These are phyloP conservation scores for Fusarium buxicola DNA, from an alignment of 2,329 filamentous ascomycete genomes.

Conservation along the genomic window DNA sequence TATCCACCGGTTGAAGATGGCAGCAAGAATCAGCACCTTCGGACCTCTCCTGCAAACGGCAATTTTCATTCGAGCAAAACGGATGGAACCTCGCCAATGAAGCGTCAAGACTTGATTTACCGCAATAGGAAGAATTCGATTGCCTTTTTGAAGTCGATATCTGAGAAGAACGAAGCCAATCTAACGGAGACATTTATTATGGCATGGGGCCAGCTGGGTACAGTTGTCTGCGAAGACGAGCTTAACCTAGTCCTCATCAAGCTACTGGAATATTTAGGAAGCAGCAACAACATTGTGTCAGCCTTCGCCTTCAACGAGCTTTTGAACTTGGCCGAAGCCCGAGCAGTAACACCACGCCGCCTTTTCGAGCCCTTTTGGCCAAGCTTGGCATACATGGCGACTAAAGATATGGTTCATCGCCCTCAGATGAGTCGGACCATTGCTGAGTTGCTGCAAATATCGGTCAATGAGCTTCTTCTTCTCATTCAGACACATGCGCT, in stretches of 20 bases:
- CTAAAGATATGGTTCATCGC: conserved; percentile 81
- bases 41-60: conserved; percentile 6
- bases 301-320: conserved; percentile 87
- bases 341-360: conserved; percentile 70
- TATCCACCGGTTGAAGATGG: conserved; percentile 10
- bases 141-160: conserved; percentile 77
- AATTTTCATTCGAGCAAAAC: conserved; percentile 3
- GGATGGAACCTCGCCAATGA: conserved; percentile 27
- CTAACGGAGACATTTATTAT: conserved; percentile 87
- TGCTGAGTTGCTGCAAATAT: conserved; percentile 83
- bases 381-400: conserved; percentile 82
- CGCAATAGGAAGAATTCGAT: conserved; percentile 74
- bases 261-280: conserved; percentile 87
- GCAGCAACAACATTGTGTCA: conserved; percentile 81
- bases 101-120: conserved; percentile 44
- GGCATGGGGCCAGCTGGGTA: conserved; percentile 87
- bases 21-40: conserved; percentile 11
- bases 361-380: conserved; percentile 91
- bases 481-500: conserved; percentile 84
- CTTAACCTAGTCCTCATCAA: conserved; percentile 87
- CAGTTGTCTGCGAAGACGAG: conserved; percentile 81
- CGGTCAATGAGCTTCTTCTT: conserved; percentile 78
- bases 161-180: conserved; percentile 73
- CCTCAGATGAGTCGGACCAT: conserved; percentile 87
- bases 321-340: conserved; percentile 75